Conservation (phyloP, 2,329 filamentous ascomycete genomes). For the Herpotrichia juniperi region DNA sequence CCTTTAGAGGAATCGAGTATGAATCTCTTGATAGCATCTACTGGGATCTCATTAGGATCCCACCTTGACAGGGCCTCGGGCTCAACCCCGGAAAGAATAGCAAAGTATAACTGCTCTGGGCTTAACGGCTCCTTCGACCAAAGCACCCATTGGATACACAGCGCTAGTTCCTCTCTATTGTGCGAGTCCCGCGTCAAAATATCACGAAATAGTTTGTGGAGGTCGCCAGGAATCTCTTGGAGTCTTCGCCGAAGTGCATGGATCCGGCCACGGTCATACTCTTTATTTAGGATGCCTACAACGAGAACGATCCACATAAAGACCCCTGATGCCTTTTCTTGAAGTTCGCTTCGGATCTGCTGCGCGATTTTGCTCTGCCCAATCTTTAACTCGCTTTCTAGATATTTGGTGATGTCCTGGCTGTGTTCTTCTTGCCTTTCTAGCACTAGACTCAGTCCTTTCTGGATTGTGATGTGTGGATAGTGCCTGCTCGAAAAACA, state of each 20-base stretch:
- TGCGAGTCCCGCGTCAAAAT: too few species aligned
- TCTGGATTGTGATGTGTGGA: too few species aligned
- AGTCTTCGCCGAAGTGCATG: too few species aligned
- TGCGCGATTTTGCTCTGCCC: constrained; percentile 22
- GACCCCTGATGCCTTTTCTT: constrained; percentile 51
- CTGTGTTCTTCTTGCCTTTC: constrained; percentile 45
- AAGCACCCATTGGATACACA: constrained; percentile 21
- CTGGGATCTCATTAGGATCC: constrained; percentile 9
- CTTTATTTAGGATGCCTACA: constrained; percentile 53
- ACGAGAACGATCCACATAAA: constrained; percentile 55
- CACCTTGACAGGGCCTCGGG: too few species aligned
- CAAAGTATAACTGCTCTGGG: constrained; percentile 21
- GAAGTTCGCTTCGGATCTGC: constrained; percentile 27
- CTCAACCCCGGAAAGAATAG: too few species aligned
- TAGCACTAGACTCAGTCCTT: constrained; percentile 35
- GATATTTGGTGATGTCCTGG: constrained; percentile 43
- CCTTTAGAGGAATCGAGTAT: constrained; percentile 32
- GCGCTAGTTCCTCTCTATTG: constrained; percentile 11
- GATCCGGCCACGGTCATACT: too few species aligned
- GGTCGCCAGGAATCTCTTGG: too few species aligned
- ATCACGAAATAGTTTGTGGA: too few species aligned
- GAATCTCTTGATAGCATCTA: constrained; percentile 17
- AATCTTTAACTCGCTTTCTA: constrained; percentile 25
- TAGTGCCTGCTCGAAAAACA: too few species aligned
- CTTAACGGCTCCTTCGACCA: constrained; percentile 18